These are phyloP conservation scores for Wickerhamomyces tratensis DNA, from an alignment of 805 yeast species.

Conservation along the genomic window DNA sequence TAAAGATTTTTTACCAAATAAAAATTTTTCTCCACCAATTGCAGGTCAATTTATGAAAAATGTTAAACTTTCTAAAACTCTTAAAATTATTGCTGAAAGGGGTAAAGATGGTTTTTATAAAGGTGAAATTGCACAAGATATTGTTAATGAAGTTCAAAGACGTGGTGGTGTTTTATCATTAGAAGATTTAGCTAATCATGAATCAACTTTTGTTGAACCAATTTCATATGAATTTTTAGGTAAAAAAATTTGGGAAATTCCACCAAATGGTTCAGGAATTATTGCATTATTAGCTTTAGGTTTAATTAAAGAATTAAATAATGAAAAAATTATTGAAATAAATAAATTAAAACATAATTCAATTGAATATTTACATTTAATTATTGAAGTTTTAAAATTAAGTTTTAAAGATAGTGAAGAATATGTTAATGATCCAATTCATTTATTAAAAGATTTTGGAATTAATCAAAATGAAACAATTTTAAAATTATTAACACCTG, in stretches of 20 bases:
- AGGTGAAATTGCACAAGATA: constrained; percentile 61
- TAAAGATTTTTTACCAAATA: constrained; percentile 27
- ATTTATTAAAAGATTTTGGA: constrained; percentile 21
- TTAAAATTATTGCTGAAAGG: constrained; percentile 37
- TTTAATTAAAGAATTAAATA: constrained; percentile 45
- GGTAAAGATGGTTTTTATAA: constrained; percentile 64
- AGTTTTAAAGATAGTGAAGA: constrained; percentile 71
- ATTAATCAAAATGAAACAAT: constrained; percentile 25
- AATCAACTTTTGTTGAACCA: constrained; percentile 58
- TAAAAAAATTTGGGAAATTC: constrained; percentile 64
- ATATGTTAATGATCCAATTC: constrained; percentile 54
- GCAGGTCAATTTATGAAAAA: constrained; percentile 53
- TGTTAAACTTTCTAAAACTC: constrained; percentile 39
- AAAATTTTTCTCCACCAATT: constrained; percentile 35
- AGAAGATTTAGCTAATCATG: constrained; percentile 49
- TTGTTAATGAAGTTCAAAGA: constrained; percentile 39
- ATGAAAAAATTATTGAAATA: constrained; percentile 33
- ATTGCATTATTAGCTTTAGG: constrained; percentile 69
- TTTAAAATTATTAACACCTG: constrained; percentile 32
- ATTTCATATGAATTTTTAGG: constrained; percentile 43
- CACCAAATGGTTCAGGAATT: constrained; percentile 78
- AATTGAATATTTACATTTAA: constrained; percentile 53
- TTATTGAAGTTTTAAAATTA: constrained; percentile 64
- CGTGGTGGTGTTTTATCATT: constrained; percentile 47
- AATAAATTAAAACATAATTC: constrained; percentile 48